Evolutionary conservation across 1,284 basidiomycete genomes (phyloP), one percentile per base, ranked within the genome.

Genomic region (Tremellales sp.): DNA sequence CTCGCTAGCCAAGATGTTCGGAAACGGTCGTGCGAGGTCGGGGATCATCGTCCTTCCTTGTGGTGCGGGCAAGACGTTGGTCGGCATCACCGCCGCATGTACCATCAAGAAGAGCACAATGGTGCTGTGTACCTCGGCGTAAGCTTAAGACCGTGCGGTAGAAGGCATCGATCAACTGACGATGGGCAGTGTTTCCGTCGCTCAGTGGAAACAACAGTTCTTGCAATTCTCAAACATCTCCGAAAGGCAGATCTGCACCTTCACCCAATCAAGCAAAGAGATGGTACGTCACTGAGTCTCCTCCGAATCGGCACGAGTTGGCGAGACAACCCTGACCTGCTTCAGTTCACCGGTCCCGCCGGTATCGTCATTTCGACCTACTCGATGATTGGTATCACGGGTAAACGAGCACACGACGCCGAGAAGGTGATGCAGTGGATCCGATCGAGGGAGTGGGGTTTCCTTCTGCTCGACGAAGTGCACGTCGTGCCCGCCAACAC

Each of bases 391-490:
- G 92, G 93, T 24, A 96, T 96, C 68, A 91, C 89, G 2, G 87
- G 90, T 62, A 96, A 96, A 70, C 83, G 93, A 52, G 94, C 93
- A 6, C 89, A 96, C 68, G 90, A 94, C 65, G 89, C 93, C 4
- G 90, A 94, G 76, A 94, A 96, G 77, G 94, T 97, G 87, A 97
- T 97, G 93, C 89, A 97, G 60, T 97, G 96, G 69, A 74, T 97
- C 45, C 89, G 89, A 24, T 90, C 88, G 6, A 79, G 90, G 43
- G 93, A 97, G 74, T 97, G 93, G 93, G 80, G 93, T 78, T 94
- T 96, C 75, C 87, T 97, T 53, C 77, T 97, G 22, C 79, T 97
- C 27, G 93, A 97, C 69, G 93, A 97, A 74, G 93, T 97, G 21
- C 93, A 97, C 70, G 93, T 97, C 60, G 93, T 96, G 2, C 93